A percentile compares a stretch with the other conserved stretches of the same genome.
Evolutionary conservation across 352 stramenopile genomes (phyloP).

Genomic region (Globisporangium irregulare): DNA sequence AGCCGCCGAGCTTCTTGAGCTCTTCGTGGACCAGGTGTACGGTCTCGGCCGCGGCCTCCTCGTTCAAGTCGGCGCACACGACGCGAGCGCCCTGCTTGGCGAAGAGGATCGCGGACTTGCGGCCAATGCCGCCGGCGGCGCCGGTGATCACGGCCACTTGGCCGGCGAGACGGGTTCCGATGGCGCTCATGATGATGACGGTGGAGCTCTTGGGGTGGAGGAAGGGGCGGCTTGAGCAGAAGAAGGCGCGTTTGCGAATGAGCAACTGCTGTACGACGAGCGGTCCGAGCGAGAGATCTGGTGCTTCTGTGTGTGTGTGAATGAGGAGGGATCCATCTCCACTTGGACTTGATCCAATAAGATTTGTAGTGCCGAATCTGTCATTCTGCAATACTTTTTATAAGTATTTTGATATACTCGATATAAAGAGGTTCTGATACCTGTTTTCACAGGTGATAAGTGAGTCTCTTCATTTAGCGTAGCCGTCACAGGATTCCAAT

Average conservation of each 20-base stretch:
- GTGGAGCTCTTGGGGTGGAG: background rate
- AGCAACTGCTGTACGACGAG: background rate
- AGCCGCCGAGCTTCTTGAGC: slow-evolving; percentile 47
- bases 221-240: background rate
- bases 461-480: too few species aligned
- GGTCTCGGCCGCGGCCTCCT: slow-evolving; percentile 60
- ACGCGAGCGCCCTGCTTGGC: slow-evolving; percentile 76
- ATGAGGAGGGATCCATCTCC: too few species aligned
- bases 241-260: slow-evolving; percentile 10
- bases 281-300: too few species aligned
- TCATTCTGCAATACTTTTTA: too few species aligned
- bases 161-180: slow-evolving; percentile 55
- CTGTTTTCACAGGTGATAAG: too few species aligned
- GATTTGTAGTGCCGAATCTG: too few species aligned
- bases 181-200: slow-evolving; percentile 35
- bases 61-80: slow-evolving; percentile 81
- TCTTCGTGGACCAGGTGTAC: slow-evolving; percentile 62
- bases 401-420: too few species aligned
- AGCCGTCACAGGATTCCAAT: too few species aligned
- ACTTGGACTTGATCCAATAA: too few species aligned
- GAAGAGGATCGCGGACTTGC: slow-evolving; percentile 81
- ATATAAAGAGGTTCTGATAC: too few species aligned
- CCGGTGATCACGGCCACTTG: slow-evolving; percentile 84
- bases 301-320: too few species aligned
- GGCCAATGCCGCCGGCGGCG: slow-evolving; percentile 76